Conservation (phyloP, 2,329 filamentous ascomycete genomes). For the Trichoderma sp. region DNA sequence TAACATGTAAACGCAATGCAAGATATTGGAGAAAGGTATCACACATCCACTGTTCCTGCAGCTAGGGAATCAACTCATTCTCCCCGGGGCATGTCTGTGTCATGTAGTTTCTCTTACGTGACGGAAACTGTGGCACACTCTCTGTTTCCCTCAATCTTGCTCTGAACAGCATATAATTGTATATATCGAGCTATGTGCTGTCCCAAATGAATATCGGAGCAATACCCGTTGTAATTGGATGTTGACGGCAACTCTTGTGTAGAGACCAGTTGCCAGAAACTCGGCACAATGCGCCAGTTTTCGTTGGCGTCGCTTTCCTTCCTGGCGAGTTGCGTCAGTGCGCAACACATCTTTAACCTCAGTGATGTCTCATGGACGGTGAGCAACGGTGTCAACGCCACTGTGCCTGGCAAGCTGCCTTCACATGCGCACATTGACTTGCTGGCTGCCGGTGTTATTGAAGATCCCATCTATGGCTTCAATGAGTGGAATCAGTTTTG, state of each 20-base stretch:
- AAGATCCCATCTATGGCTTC: conserved; percentile 47
- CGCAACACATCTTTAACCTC: conserved; percentile 8
- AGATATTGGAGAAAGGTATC: not conserved
- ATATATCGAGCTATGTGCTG: conserved; percentile 3
- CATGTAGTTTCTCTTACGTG: not conserved
- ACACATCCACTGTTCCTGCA: not conserved
- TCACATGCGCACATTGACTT: conserved; percentile 66
- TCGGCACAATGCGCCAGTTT: conserved; percentile 9
- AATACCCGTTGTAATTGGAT: not conserved
- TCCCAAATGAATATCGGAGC: not conserved
- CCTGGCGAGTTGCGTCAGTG: not conserved
- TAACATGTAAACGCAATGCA: too few relatives aligned
- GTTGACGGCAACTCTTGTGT: not conserved
- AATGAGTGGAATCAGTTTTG: conserved; percentile 65
- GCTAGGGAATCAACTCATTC: not conserved
- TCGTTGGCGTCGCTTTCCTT: conserved; percentile 1
- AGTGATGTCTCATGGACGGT: conserved; percentile 22
- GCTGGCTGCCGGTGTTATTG: conserved; percentile 55
- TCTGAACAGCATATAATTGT: not conserved
- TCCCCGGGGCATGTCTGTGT: not conserved
- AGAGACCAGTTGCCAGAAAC: not conserved
- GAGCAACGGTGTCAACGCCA: conserved; percentile 30
- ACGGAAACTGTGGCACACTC: not conserved
- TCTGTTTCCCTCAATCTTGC: not conserved
- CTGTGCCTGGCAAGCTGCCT: conserved; percentile 57